Evolutionary conservation across 352 stramenopile species (phyloP).

Genomic region (Phytophthora megakarya): DNA sequence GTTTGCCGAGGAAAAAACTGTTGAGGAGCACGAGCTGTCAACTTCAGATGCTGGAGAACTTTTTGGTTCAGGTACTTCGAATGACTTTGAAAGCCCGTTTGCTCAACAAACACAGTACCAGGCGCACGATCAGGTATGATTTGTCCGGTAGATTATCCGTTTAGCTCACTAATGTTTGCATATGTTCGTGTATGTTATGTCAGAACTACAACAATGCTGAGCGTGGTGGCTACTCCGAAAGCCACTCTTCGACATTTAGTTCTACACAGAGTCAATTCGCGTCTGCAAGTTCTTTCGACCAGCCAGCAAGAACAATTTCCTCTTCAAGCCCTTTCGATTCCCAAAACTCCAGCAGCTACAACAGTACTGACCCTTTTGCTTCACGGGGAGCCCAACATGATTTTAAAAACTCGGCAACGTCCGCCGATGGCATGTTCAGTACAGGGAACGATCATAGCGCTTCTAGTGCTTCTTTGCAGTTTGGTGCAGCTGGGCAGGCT

Average conservation of each 20-base stretch:
- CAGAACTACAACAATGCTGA: conserved; percentile 30
- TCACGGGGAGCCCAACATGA: conserved; percentile 24
- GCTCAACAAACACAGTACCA: conserved; percentile 38
- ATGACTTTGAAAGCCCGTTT: conserved; percentile 40
- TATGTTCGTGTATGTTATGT: conserved; percentile 5
- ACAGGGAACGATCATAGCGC: conserved; percentile 8
- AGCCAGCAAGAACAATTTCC: conserved; percentile 10
- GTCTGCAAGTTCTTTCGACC: conserved; percentile 30
- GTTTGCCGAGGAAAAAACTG: conserved; percentile 10
- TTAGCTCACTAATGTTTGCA: conserved; percentile 6
- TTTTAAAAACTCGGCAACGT: conserved; percentile 28
- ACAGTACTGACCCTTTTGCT: conserved; percentile 27
- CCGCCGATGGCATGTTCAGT: conserved; percentile 27
- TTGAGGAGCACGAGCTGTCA: conserved; percentile 53
- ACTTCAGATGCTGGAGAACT: conserved; percentile 61
- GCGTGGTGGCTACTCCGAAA: conserved; percentile 12
- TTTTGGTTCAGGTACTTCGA: conserved; percentile 49
- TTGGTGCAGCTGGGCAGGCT: conserved; percentile 27
- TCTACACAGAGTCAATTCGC: conserved; percentile 19
- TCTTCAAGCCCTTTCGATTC: conserved; percentile 27
- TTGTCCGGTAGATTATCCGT: neutral
- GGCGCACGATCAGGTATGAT: conserved; percentile 46
- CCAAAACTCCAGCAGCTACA: conserved; percentile 17
- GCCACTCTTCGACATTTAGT: conserved; percentile 3
- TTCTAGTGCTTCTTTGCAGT: conserved; percentile 19